A percentile compares a stretch with the other conserved stretches of the same genome.
These are phyloP conservation scores for Limtongozyma cylindracea DNA, from an alignment of 805 yeast species.

Conservation along the genomic window DNA sequence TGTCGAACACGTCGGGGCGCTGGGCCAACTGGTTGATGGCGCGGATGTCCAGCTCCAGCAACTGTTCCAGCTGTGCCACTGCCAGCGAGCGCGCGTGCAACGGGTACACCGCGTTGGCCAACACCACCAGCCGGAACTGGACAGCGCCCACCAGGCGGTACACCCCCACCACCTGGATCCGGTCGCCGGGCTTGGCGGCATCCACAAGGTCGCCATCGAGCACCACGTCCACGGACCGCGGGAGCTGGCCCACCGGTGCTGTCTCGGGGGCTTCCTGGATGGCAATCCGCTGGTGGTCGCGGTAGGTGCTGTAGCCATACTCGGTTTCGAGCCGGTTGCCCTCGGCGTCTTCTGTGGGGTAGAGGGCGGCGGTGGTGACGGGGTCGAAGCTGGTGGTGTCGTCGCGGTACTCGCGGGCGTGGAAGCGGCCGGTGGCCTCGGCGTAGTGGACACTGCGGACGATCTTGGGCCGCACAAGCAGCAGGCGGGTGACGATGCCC, in stretches of 20 bases:
- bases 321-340: conserved; percentile 79
- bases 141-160: conserved; percentile 75
- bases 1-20: conserved; percentile 46
- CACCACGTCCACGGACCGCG: conserved; percentile 79
- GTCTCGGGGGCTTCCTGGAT: conserved; percentile 95
- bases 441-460: conserved; percentile 84
- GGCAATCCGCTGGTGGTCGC: conserved; percentile 83
- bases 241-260: conserved; percentile 96
- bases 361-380: conserved; percentile 57
- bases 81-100: conserved; percentile 74
- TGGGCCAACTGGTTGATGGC: conserved; percentile 62
- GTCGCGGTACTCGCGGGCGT: conserved; percentile 80
- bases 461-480: conserved; percentile 80
- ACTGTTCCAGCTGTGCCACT: conserved; percentile 39
- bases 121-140: conserved; percentile 57
- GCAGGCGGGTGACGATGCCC: conserved; percentile 88
- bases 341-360: conserved; percentile 81
- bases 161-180: conserved; percentile 84
- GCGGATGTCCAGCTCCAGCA: conserved; percentile 66
- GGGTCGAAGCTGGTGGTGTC: conserved; percentile 81
- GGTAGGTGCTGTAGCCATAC: conserved; percentile 75
- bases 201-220: conserved; percentile 91
- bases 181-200: conserved; percentile 81
- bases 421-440: conserved; percentile 60
- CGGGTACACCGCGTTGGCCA: conserved; percentile 79